Evolutionary conservation across 2,329 filamentous ascomycete genomes (phyloP).

Genomic region (Talaromyces sp.): DNA sequence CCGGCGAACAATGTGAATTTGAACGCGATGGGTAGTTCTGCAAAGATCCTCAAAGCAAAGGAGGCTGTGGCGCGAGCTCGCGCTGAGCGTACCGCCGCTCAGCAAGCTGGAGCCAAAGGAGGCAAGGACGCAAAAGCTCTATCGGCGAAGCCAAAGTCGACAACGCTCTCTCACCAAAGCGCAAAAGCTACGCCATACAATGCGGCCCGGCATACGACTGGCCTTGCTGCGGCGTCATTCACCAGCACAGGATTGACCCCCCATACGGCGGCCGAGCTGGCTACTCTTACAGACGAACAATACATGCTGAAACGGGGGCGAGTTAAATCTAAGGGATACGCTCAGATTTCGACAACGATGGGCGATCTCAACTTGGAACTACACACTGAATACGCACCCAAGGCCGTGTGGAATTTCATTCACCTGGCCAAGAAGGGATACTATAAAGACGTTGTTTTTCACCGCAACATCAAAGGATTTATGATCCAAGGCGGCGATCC

Average conservation of each 20-base stretch:
- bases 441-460: conserved; percentile 79
- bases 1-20: conserved; percentile 66
- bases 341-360: conserved; percentile 77
- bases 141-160: conserved; percentile 6
- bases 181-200: conserved; percentile 61
- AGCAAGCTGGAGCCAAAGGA: conserved; percentile 16
- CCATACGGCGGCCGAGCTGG: conserved; percentile 81
- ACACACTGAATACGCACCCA: conserved; percentile 83
- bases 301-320: conserved; percentile 91
- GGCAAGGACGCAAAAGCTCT: background rate
- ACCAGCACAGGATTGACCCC: conserved; percentile 92
- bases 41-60: conserved; percentile 85
- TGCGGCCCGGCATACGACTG: conserved; percentile 84
- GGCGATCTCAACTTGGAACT: conserved; percentile 86
- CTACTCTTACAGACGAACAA: conserved; percentile 85
- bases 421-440: conserved; percentile 83
- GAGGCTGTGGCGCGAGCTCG: conserved; percentile 90
- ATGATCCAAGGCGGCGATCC: conserved; percentile 99
- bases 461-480: conserved; percentile 90
- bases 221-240: conserved; percentile 85
- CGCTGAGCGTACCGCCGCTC: conserved; percentile 60
- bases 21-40: conserved; percentile 69
- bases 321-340: conserved; percentile 87
- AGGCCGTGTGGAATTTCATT: conserved; percentile 96
- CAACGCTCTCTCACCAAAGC: conserved; percentile 18